Conservation (phyloP, 352 stramenopile species). For the Aphanomyces euteiches region DNA sequence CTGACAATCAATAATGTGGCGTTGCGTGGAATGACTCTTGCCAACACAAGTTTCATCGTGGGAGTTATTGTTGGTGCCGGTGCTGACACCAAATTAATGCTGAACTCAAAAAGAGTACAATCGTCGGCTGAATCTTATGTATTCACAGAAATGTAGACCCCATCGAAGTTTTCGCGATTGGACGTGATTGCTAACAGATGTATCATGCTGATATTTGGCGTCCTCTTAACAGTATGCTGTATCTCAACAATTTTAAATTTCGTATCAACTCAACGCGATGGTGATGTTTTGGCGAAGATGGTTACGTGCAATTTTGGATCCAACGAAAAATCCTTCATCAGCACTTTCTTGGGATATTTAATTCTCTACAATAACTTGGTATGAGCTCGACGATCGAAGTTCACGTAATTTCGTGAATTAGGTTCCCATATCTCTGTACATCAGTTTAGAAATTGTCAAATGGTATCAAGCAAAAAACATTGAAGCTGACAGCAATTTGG, state of each 20-base stretch:
- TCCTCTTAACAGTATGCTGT: conserved; percentile 50
- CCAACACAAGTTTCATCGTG: conserved; percentile 76
- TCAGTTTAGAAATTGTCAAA: conserved; percentile 95
- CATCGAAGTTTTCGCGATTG: conserved; percentile 80
- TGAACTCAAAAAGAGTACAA: conserved; percentile 77
- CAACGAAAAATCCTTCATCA: conserved; percentile 38
- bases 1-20: conserved; percentile 80
- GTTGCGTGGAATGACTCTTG: conserved; percentile 74
- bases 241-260: conserved; percentile 23
- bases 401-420: background rate
- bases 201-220: conserved; percentile 75
- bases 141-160: conserved; percentile 28
- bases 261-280: background rate
- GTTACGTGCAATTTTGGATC: background rate
- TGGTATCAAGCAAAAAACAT: conserved; percentile 94
- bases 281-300: conserved; percentile 1
- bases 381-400: background rate
- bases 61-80: conserved; percentile 72
- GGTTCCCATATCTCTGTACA: conserved; percentile 97
- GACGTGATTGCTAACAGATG: conserved; percentile 74
- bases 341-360: conserved; percentile 55
- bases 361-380: conserved; percentile 88
- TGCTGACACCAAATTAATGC: conserved; percentile 78
- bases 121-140: background rate
- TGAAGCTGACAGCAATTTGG: conserved; percentile 73